Base-by-base conservation (phyloP, 805 yeast genomes). In the Metschnikowia amazonensis region DNA sequence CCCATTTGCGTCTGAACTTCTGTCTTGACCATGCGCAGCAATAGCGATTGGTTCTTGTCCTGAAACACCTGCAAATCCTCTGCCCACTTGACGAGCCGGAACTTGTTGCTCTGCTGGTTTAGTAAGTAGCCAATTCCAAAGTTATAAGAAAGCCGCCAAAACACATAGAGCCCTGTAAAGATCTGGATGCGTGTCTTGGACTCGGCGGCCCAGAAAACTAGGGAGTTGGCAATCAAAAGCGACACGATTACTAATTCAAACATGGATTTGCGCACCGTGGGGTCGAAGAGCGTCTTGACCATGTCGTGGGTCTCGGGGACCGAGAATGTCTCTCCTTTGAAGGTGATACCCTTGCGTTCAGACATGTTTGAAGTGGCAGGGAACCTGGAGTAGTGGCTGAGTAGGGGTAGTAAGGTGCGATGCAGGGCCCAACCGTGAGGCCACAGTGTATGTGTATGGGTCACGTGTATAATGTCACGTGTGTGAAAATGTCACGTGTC, bases 281-380 rank as follows among this genome's bases (percentile, higher is more conserved):
- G 94, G 65, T 87, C 92, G 55, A 87, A 81, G 41, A 88, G 67
- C 1, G 92, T 82, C 50, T 88, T 74, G 28, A 87, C 84, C 94
- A 87, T 86, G 60, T 87, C 95, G 57, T 83, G 84, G 25, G 95
- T 87, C 53, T 77, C 75, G 1, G 86, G 86, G 30, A 74, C 76
- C 27, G 62, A 55, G 50, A 76, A 76, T 18, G 75, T 65, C 35
- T 63, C 72, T 4, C 77, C 79, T 11, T 58, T 53, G 50, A 71
- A 68, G 27, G 79, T 72, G 47, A 74, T 70, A 1, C 80, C 80
- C 44, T 21, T 29, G 36, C 42, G 42, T 8, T 31, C 35, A 16
- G 41, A 13, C 41, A 35, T 35, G 10, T 33, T 14, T 9, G 35
- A 13, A 17, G 35, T 3, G 13, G 8, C 35, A 10, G 24, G 6